These are phyloP conservation scores for Tuber microsphaerosporum DNA, from an alignment of 495 filamentous ascomycete genomes.

Conservation along the genomic window DNA sequence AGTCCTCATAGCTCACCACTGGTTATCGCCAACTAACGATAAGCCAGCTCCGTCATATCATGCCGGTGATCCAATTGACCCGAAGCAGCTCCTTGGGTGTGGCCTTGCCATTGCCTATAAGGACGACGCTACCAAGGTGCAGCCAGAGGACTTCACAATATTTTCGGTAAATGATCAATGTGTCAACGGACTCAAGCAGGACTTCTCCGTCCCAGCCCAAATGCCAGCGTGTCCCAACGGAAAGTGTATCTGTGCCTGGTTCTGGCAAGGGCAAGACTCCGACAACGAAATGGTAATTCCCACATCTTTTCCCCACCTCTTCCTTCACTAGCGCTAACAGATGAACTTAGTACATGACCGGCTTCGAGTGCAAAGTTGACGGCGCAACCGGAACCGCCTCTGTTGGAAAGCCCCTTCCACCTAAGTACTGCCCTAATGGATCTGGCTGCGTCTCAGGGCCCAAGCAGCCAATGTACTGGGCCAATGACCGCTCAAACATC, in stretches of 20 bases:
- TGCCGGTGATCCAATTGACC: slow-evolving; percentile 47
- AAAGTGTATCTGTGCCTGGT: slow-evolving; percentile 53
- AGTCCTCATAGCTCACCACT: slow-evolving; percentile 41
- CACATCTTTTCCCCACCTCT: slow-evolving; percentile 41
- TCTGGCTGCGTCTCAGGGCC: slow-evolving; percentile 49
- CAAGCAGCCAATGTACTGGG: slow-evolving; percentile 47
- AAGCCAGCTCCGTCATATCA: slow-evolving; percentile 42
- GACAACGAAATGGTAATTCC: slow-evolving; percentile 42
- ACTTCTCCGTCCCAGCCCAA: slow-evolving; percentile 48
- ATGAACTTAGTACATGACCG: slow-evolving; percentile 48
- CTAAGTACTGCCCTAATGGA: slow-evolving; percentile 46
- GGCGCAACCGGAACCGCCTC: slow-evolving; percentile 44
- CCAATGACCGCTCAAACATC: slow-evolving; percentile 45
- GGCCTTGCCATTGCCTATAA: slow-evolving; percentile 54
- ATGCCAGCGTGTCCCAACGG: slow-evolving; percentile 48
- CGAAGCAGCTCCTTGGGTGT: slow-evolving; percentile 46
- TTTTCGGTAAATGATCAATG: slow-evolving; percentile 48
- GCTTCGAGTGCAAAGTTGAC: slow-evolving; percentile 52
- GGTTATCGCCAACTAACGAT: slow-evolving; percentile 46
- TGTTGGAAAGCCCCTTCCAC: slow-evolving; percentile 44
- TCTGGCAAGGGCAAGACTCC: slow-evolving; percentile 53
- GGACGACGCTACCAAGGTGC: slow-evolving; percentile 46
- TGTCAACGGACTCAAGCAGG: slow-evolving; percentile 33
- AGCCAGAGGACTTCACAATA: slow-evolving; percentile 51
- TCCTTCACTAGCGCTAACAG: neutral